A percentile compares a stretch with the other conserved stretches of the same genome.
Conservation (phyloP, 2,329 filamentous ascomycete species). For the Neonectria ditissima region DNA sequence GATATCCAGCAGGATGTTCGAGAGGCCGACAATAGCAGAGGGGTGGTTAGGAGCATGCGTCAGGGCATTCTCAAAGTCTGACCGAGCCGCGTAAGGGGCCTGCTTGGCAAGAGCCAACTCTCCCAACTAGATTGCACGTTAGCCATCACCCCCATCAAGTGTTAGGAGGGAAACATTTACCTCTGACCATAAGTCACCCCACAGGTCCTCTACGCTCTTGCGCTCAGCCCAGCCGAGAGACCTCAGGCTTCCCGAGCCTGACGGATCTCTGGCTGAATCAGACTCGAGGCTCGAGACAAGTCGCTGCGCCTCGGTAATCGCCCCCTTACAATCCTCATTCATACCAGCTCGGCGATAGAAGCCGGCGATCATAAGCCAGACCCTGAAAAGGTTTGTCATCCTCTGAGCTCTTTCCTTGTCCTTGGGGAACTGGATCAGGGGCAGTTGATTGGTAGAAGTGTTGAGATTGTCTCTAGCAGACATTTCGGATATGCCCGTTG, state of each 20-base stretch:
- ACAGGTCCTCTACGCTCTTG: constrained; percentile 85
- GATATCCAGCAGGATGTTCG: constrained; percentile 87
- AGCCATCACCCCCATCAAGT: neutral
- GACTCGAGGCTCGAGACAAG: constrained; percentile 78
- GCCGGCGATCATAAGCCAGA: constrained; percentile 91
- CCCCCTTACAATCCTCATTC: constrained; percentile 82
- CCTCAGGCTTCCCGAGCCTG: constrained; percentile 71
- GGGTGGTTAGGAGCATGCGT: constrained; percentile 84
- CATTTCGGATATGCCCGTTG: constrained; percentile 55
- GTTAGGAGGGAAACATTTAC: constrained; percentile 60
- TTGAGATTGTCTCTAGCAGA: constrained; percentile 54
- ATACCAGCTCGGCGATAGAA: constrained; percentile 87
- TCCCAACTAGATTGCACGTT: constrained; percentile 68
- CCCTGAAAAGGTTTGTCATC: constrained; percentile 72
- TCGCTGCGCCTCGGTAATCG: constrained; percentile 83
- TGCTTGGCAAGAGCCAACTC: constrained; percentile 72
- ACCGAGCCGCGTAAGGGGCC: constrained; percentile 75
- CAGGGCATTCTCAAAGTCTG: constrained; percentile 85
- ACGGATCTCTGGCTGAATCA: constrained; percentile 71
- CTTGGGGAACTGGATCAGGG: constrained; percentile 66
- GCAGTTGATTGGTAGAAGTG: constrained; percentile 61
- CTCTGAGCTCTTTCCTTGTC: constrained; percentile 64
- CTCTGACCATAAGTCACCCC: constrained; percentile 86
- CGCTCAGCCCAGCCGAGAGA: constrained; percentile 80
- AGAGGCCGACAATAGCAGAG: constrained; percentile 82